Percentiles rank a stretch among this genome's conserved stretches.
phyloP scores from a whole-genome alignment of 495 filamentous ascomycete genomes.

The Hyphodiscus hymeniophilus region DNA sequence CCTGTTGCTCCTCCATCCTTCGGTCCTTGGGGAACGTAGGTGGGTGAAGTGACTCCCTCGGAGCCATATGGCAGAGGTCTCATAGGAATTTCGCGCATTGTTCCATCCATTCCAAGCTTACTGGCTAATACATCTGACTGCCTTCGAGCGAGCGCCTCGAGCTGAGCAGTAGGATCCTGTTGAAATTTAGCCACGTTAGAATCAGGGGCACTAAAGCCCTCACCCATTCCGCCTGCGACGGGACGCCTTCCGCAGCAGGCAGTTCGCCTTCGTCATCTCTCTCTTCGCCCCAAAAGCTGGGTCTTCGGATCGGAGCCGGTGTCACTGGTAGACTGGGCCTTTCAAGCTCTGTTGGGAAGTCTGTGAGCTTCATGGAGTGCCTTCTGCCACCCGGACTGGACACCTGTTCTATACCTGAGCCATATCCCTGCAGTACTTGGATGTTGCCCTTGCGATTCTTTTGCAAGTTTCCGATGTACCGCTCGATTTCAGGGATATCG shows the following conservation, averaged over 20 bases:
- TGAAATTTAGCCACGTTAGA: slow-evolving; percentile 30
- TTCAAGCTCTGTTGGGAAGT: slow-evolving; percentile 79
- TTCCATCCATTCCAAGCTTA: slow-evolving; percentile 28
- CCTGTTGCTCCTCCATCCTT: slow-evolving; percentile 16
- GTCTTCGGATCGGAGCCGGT: slow-evolving; percentile 63
- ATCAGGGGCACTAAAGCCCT: slow-evolving; percentile 25
- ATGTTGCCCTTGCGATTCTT: slow-evolving; percentile 53
- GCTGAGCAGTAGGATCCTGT: slow-evolving; percentile 62
- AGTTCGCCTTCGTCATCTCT: slow-evolving; percentile 48
- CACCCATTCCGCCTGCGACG: slow-evolving; percentile 80
- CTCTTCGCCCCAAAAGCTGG: slow-evolving; percentile 43
- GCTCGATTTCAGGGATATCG: slow-evolving; percentile 70
- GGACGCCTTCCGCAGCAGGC: slow-evolving; percentile 70
- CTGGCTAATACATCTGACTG: slow-evolving; percentile 50
- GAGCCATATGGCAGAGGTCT: slow-evolving; percentile 40
- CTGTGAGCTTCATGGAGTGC: slow-evolving; percentile 60
- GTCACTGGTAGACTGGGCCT: slow-evolving; percentile 87
- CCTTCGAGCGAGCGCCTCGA: slow-evolving; percentile 58
- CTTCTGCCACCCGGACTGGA: slow-evolving; percentile 24
- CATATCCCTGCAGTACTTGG: slow-evolving; percentile 40
- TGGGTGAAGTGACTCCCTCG: slow-evolving; percentile 35
- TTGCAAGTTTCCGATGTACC: slow-evolving; percentile 65
- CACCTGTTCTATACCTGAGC: slow-evolving; percentile 23
- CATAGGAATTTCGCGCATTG: slow-evolving; percentile 28
- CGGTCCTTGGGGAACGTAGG: slow-evolving; percentile 35